Percentiles rank a stretch among this genome's conserved stretches.
Evolutionary conservation across 1,284 basidiomycete species (phyloP).

Genomic region (Tylopilus microsporus): DNA sequence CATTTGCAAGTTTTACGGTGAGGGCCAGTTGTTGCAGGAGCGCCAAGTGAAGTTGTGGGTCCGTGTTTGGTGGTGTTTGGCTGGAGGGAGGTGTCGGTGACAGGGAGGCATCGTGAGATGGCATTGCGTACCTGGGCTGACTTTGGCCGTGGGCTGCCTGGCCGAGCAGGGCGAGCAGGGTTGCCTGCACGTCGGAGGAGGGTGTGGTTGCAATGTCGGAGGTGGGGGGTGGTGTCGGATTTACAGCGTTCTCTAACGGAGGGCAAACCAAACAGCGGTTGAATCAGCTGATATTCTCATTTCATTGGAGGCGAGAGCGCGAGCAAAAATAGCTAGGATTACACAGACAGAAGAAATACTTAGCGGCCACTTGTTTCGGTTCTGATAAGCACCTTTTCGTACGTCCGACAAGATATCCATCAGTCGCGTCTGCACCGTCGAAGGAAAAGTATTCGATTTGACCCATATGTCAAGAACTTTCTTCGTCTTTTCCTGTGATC

Average conservation of each 20-base stretch:
- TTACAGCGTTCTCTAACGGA: slow-evolving; percentile 59
- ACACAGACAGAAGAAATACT: slow-evolving; percentile 64
- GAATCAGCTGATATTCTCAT: slow-evolving; percentile 57
- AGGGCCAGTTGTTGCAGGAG: slow-evolving; percentile 70
- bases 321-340: slow-evolving; percentile 53
- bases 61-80: slow-evolving; percentile 60
- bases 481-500: slow-evolving; percentile 82
- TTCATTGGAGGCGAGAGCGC: slow-evolving; percentile 36
- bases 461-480: slow-evolving; percentile 95
- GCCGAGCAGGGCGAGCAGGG: slow-evolving; percentile 62
- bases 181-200: slow-evolving; percentile 43
- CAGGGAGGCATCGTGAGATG: neutral
- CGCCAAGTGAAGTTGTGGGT: slow-evolving; percentile 49
- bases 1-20: slow-evolving; percentile 45
- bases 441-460: slow-evolving; percentile 81
- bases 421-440: slow-evolving; percentile 62
- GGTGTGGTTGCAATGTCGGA: slow-evolving; percentile 22
- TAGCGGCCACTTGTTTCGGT: slow-evolving; percentile 63
- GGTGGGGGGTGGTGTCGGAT: slow-evolving; percentile 34
- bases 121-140: slow-evolving; percentile 31
- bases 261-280: slow-evolving; percentile 56
- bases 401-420: slow-evolving; percentile 58
- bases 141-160: slow-evolving; percentile 46
- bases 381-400: slow-evolving; percentile 79
- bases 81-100: slow-evolving; percentile 30